Evolutionary conservation across 352 stramenopile genomes (phyloP), one percentile per base, ranked within the genome.

Genomic region (Pythium phragmiticola): DNA sequence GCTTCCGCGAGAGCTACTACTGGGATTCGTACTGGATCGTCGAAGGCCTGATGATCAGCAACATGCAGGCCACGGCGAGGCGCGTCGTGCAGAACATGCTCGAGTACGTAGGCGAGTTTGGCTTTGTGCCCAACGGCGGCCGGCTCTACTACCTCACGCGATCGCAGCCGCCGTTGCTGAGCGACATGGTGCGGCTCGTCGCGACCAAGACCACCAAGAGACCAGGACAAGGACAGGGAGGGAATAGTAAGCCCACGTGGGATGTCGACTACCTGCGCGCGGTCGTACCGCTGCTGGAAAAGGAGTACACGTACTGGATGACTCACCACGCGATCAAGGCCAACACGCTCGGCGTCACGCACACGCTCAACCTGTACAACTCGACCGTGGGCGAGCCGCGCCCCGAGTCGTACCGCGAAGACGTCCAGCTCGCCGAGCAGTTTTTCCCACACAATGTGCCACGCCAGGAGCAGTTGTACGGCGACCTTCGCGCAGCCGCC

Each of bases 21-120:
- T 97, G 92, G 92, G 92, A 98, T 60, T 92, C 82, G 57, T 97
- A 92, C 72, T 98, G 92, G 92, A 97, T 97, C 51, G 80, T 97
- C 13, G 66, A 91, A 54, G 89, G 90, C 0, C 74, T 98, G 4
- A 68, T 97, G 41, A 80, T 94, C 12, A 94, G 85, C 63, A 70
- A 78, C 52, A 93, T 97, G 88, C 49, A 66, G 12, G 42, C 80
- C 30, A 96, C 90, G 0, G 89, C 90, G 5, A 69, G 77, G 26
- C 82, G 83, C 2, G 76, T 97, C 3, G 85, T 97, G 21, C 81
- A 84, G 41, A 95, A 97, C 68, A 61, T 98, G 43, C 72, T 97
- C 28, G 81, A 95, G 60, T 92, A 94, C 52, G 84, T 95, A 19
- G 77, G 81, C 9, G 77, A 90, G 51, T 95, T 90, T 56, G 89